These are phyloP conservation scores for Sisymbrium altissimum DNA, from an alignment of 345 rosid species.

Conservation along the genomic window DNA sequence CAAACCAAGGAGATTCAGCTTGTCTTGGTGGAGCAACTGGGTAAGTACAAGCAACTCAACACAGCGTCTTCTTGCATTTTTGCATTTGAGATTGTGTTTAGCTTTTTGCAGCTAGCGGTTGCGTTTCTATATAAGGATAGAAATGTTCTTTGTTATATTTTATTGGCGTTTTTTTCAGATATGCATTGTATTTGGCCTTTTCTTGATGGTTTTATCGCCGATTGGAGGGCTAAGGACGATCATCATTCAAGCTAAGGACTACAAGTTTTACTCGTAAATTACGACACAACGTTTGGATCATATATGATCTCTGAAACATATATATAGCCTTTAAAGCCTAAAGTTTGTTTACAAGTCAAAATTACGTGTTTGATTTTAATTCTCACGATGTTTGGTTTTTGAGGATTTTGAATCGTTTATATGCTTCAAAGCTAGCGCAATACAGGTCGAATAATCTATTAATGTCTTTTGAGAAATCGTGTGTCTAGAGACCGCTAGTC, in stretches of 20 bases:
- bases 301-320: not conserved
- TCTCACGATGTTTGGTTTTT: not conserved
- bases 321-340: not conserved
- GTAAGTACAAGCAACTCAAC: slow-evolving; percentile 35
- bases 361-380: not conserved
- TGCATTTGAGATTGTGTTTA: not conserved
- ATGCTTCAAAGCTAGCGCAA: too few relatives aligned
- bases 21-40: slow-evolving; percentile 73
- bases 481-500: too few relatives aligned
- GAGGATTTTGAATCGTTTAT: not conserved
- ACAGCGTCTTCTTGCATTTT: not conserved
- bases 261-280: slow-evolving; percentile 55
- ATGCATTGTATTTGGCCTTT: slow-evolving; percentile 56
- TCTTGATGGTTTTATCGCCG: slow-evolving; percentile 62
- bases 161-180: slow-evolving; percentile 41
- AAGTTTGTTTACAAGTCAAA: not conserved
- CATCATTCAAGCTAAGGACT: slow-evolving; percentile 48
- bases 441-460: too few relatives aligned
- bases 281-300: not conserved
- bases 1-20: slow-evolving; percentile 61
- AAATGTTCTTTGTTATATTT: not conserved
- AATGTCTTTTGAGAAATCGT: too few relatives aligned
- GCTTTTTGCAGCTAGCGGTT: not conserved
- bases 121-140: slow-evolving; percentile 5
- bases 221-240: slow-evolving; percentile 78